These are phyloP conservation scores for Picea glauca DNA, from an alignment of 75 land plant genomes.

Conservation along the genomic window DNA sequence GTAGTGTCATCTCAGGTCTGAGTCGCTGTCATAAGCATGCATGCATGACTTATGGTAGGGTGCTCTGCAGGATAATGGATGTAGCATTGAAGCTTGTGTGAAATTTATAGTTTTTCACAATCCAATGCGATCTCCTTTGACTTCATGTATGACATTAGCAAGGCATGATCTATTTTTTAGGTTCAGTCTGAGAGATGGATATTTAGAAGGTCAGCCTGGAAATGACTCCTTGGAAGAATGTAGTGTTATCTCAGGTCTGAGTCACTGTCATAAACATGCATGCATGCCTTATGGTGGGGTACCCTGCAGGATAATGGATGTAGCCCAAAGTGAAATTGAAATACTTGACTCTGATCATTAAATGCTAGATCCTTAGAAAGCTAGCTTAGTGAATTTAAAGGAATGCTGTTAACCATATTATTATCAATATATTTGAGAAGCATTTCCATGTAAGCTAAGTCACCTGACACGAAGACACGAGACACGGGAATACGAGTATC, in stretches of 20 bases:
- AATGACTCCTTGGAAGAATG: not conserved
- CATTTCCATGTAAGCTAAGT: too few species aligned
- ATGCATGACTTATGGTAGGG: not conserved
- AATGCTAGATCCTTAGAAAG: not conserved
- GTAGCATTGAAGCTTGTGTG: not conserved
- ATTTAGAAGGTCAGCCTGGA: not conserved
- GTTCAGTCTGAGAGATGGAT: too few species aligned
- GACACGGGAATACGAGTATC: too few species aligned
- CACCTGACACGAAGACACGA: too few species aligned
- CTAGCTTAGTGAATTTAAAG: not conserved
- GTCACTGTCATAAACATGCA: not conserved
- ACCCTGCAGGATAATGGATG: not conserved
- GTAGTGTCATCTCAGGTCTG: not conserved
- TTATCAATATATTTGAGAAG: not conserved
- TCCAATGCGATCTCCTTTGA: not conserved
- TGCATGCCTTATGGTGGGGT: not conserved
- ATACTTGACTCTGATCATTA: not conserved
- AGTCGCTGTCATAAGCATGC: conserved; percentile 2
- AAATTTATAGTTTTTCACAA: not conserved
- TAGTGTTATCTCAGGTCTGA: not conserved
- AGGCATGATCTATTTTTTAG: too few species aligned
- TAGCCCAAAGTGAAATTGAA: not conserved
- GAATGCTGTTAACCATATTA: not conserved
- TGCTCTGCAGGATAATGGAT: not conserved
- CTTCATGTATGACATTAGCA: not conserved